Conservation (phyloP, 345 rosid species). For the Linum tenue region DNA sequence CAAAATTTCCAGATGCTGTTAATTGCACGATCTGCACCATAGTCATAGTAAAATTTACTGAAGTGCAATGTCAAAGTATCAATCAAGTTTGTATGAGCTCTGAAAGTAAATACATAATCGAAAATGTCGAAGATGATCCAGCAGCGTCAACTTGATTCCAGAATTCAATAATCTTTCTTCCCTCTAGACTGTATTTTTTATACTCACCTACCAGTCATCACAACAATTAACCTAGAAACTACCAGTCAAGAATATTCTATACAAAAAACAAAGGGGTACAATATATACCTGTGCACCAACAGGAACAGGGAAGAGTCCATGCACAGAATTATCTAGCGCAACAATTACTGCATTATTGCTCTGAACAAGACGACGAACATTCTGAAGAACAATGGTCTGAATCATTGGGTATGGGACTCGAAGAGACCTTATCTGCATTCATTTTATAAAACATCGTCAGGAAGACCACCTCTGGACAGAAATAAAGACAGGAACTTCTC, state of each 20-base stretch:
- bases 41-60: constrained; percentile 5
- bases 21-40: constrained; percentile 83
- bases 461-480: constrained; percentile 11
- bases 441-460: constrained; percentile 11
- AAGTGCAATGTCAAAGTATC: not conserved
- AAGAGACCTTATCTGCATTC: constrained; percentile 77
- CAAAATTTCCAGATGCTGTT: constrained; percentile 95
- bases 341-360: constrained; percentile 66
- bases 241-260: constrained; percentile 4
- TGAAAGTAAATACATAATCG: constrained; percentile 8
- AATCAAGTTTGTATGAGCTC: constrained; percentile 6
- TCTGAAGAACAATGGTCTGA: constrained; percentile 81
- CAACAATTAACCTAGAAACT: constrained; percentile 9
- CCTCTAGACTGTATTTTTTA: not conserved
- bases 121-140: not conserved
- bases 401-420: constrained; percentile 89
- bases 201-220: not conserved
- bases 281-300: constrained; percentile 92
- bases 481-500: constrained; percentile 4
- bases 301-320: constrained; percentile 89
- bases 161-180: not conserved
- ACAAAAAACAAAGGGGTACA: not conserved
- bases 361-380: constrained; percentile 61
- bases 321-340: constrained; percentile 64
- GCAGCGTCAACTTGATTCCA: not conserved